Percentiles rank a stretch among this genome's conserved stretches.
phyloP scores from a whole-genome alignment of 2,329 filamentous ascomycete genomes.

The Tolypocladium sp. region DNA sequence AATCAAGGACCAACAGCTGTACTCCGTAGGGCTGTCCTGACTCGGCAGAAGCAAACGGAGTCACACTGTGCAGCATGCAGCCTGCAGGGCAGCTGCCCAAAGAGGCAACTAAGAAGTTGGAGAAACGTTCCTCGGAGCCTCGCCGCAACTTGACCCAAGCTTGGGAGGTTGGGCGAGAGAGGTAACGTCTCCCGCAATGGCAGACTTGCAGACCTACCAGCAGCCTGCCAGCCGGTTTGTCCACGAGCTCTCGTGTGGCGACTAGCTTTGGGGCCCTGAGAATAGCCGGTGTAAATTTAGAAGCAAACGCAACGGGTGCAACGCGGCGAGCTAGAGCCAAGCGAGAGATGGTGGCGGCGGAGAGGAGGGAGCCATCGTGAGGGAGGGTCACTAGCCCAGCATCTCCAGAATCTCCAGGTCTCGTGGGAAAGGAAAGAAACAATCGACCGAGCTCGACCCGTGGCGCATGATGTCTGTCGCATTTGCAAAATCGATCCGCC shows the following conservation, averaged over 20 bases:
- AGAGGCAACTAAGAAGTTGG: not conserved
- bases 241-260: not conserved
- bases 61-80: not conserved
- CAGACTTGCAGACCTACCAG: too few species aligned
- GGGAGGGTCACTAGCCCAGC: not conserved
- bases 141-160: not conserved
- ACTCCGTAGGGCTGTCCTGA: not conserved
- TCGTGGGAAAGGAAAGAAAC: not conserved
- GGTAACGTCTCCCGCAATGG: not conserved
- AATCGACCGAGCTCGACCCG: not conserved
- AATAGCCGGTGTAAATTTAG: not conserved
- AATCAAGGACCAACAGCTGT: not conserved
- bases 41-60: not conserved
- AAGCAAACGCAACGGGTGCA: not conserved
- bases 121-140: not conserved
- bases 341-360: not conserved
- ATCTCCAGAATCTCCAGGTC: not conserved
- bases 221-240: not conserved
- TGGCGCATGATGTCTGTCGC: not conserved
- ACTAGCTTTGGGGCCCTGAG: not conserved
- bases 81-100: not conserved
- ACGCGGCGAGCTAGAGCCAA: not conserved
- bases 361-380: not conserved
- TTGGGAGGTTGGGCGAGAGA: not conserved
- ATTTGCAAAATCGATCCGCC: not conserved